These are phyloP conservation scores for Lycium ferocissimum DNA, from an alignment of 257 asterid species.

Conservation along the genomic window DNA sequence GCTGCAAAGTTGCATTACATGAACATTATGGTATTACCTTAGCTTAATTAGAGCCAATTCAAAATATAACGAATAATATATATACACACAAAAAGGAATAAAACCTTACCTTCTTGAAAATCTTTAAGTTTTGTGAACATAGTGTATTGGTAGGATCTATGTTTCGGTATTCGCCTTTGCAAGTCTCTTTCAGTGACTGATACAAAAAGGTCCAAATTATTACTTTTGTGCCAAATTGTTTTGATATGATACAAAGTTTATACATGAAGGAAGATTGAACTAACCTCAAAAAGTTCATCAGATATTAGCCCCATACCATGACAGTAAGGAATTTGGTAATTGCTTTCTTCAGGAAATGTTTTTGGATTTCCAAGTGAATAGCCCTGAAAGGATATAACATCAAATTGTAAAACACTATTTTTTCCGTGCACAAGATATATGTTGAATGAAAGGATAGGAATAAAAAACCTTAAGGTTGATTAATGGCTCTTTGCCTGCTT, in stretches of 20 bases:
- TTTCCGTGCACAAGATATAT: not conserved
- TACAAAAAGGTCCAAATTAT: slow-evolving; percentile 28
- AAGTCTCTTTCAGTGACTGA: not conserved
- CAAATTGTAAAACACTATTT: not conserved
- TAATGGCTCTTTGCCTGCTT: slow-evolving; percentile 43
- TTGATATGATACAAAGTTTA: not conserved
- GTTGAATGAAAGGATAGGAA: not conserved
- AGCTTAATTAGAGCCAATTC: not conserved
- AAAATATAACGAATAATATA: not conserved
- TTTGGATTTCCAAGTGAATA: slow-evolving; percentile 47
- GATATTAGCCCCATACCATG: slow-evolving; percentile 48
- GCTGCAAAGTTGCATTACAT: not conserved
- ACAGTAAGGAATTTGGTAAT: slow-evolving; percentile 39
- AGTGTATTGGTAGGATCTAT: not conserved
- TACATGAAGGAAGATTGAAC: not conserved
- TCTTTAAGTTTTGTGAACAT: not conserved
- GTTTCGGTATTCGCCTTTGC: not conserved
- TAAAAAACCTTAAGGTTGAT: slow-evolving; percentile 46
- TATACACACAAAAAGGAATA: not conserved
- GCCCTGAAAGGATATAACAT: slow-evolving; percentile 40
- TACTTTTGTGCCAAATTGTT: slow-evolving; percentile 27
- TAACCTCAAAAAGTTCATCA: slow-evolving; percentile 44
- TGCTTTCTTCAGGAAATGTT: not conserved
- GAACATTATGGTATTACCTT: not conserved
- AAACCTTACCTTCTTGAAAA: not conserved